Percentiles rank a stretch among this genome's conserved stretches.
Evolutionary conservation across 1,284 basidiomycete species (phyloP).

Genomic region (Rhodotorula sp.): DNA sequence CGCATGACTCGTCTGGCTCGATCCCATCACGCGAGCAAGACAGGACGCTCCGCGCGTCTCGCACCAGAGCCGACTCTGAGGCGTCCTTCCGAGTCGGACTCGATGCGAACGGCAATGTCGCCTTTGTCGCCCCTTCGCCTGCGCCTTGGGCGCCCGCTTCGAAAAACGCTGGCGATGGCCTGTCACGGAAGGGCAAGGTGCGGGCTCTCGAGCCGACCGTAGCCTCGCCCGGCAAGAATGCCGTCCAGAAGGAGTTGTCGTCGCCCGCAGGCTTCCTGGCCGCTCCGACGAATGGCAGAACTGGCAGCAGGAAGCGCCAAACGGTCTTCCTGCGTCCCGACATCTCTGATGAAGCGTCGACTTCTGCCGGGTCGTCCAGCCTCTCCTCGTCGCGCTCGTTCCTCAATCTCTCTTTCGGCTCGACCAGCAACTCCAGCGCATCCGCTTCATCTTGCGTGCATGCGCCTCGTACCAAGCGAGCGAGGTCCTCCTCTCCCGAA

Average conservation of each 20-base stretch:
- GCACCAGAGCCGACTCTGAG: neutral
- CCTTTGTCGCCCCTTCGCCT: neutral
- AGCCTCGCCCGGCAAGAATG: neutral
- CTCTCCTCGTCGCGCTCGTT: no score
- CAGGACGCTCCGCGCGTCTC: neutral
- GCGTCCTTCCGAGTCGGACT: conserved; percentile 4
- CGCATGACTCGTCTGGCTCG: neutral
- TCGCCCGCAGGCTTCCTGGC: neutral
- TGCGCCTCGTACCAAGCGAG: no score
- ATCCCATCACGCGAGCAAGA: neutral
- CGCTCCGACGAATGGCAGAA: neutral
- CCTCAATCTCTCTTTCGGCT: no score
- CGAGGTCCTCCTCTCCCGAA: no score
- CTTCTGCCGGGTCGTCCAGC: no score
- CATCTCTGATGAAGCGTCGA: no score
- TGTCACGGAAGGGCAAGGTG: neutral
- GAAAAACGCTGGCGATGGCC: neutral
- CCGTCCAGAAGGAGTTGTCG: neutral
- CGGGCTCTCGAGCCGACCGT: neutral
- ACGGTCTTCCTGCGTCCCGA: no score
- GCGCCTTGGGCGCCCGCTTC: neutral
- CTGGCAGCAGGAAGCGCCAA: no score
- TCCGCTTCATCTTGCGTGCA: no score
- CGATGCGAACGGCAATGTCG: conserved; percentile 2
- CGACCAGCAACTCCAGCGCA: no score